Base-by-base conservation (phyloP, 2,329 filamentous ascomycete genomes). In the Ceratocystis ficicola region DNA sequence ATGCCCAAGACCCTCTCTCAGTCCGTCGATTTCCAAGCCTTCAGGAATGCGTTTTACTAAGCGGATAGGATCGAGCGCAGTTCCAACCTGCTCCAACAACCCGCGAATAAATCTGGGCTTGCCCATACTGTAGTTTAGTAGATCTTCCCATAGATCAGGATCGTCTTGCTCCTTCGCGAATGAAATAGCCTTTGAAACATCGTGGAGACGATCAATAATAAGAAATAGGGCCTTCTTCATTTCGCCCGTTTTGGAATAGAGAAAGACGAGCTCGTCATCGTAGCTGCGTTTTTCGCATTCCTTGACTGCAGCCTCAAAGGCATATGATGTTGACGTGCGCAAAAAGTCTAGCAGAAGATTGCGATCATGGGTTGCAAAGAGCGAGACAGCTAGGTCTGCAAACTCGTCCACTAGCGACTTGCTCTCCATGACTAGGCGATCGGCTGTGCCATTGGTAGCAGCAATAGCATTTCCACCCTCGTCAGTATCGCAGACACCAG, bases 101-200 rank as follows among this genome's bases (percentile, higher is more conserved):
- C 89, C 92, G 12, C 90, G 87, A 70, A 99, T 97, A 76, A 99
- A 99, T 50, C 85, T 85, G 0, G 94, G 94, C 73, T 96, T 96
- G 76, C 96, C 91, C 94, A 99, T 97, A 68, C 89, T 93, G 75
- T 97, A 97, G 70, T 93, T 86, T 5, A 99, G 83, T 6, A 99
- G 80, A 72, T 97, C 92, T 69, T 96, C 89, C 94, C 94, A 99
- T 0, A 99, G 81, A 70, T 96, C 92, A 0, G 87, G 86, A 71
- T 96, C 92, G 69, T 94, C 86, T 73, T 97, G 91, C 68, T 92
- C 87, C 74, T 96, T 96, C 65, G 91, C 92, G 72, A 99, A 99
- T 1, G 87, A 83, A 70, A 99, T 99, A 7, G 94, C 94, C 70
- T 94, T 91, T 62, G 87, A 88, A 62, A 97, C 92, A 73, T 99